phyloP scores from a whole-genome alignment of 208 protist species.

The Herpetomonas tarakana region DNA sequence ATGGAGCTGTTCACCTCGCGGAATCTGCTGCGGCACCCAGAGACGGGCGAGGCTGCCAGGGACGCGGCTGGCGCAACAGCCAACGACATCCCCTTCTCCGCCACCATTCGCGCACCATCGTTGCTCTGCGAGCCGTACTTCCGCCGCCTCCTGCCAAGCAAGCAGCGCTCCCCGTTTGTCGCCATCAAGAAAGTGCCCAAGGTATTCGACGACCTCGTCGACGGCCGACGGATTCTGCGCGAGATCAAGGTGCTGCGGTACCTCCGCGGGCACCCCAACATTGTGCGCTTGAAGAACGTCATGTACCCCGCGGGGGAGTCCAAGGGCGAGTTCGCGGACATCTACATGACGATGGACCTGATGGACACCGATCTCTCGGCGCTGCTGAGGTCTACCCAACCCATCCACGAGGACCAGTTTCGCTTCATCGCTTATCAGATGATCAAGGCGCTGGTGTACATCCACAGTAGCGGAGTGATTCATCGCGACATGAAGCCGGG shows the following conservation, averaged over 20 bases:
- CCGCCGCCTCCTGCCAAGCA: constrained; percentile 15
- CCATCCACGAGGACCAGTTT: constrained; percentile 91
- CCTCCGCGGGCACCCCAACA: constrained; percentile 90
- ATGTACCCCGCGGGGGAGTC: constrained; percentile 65
- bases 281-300: constrained; percentile 89
- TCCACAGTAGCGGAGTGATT: constrained; percentile 66
- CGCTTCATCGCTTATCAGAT: constrained; percentile 96
- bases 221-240: constrained; percentile 92
- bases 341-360: constrained; percentile 67
- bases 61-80: neutral
- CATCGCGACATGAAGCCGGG: constrained; percentile 84
- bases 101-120: constrained; percentile 21
- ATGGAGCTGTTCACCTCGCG: neutral
- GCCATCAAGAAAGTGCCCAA: constrained; percentile 96
- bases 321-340: constrained; percentile 83
- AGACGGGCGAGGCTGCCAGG: neutral
- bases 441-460: constrained; percentile 68
- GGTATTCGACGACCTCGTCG: constrained; percentile 92
- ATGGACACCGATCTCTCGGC: constrained; percentile 95
- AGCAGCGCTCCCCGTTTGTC: constrained; percentile 51
- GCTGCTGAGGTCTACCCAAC: constrained; percentile 89
- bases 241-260: constrained; percentile 91
- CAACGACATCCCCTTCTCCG: neutral
- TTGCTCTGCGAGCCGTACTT: constrained; percentile 30
- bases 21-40: neutral